Percentiles rank a stretch among this genome's conserved stretches.
Evolutionary conservation across 352 stramenopile genomes (phyloP).

Genomic region (Phytophthora constricta): DNA sequence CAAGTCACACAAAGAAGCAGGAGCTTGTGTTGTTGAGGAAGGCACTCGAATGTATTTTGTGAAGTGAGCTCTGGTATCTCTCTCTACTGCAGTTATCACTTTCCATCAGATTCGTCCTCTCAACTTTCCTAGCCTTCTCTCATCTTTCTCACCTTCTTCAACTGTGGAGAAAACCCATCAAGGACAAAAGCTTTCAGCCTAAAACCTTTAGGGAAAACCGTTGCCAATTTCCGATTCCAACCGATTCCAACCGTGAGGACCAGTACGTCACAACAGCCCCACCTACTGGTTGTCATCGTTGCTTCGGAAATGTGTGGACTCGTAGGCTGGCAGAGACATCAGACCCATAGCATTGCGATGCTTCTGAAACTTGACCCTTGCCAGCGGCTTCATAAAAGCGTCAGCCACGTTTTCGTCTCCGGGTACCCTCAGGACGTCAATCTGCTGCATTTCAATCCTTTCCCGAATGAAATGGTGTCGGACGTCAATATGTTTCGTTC

Average conservation of each 20-base stretch:
- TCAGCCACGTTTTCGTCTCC: slow-evolving; percentile 31
- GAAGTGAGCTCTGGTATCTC: too few relatives aligned
- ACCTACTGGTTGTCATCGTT: slow-evolving; percentile 14
- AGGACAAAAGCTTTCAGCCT: too few relatives aligned
- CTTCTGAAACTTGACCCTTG: slow-evolving; percentile 21
- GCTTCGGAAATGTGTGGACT: neutral
- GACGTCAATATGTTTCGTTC: slow-evolving; percentile 35
- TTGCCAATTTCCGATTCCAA: too few relatives aligned
- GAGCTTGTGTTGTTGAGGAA: too few relatives aligned
- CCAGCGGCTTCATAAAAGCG: slow-evolving; percentile 28
- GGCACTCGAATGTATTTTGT: too few relatives aligned
- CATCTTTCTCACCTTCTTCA: too few relatives aligned
- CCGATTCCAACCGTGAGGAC: neutral
- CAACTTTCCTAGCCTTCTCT: too few relatives aligned
- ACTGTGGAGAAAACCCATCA: too few relatives aligned
- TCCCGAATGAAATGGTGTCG: slow-evolving; percentile 25
- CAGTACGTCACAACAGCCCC: neutral
- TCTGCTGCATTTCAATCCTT: slow-evolving; percentile 17
- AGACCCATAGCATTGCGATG: slow-evolving; percentile 15
- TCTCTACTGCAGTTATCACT: too few relatives aligned
- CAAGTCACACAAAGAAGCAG: too few relatives aligned
- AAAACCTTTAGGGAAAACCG: too few relatives aligned
- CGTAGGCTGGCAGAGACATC: neutral
- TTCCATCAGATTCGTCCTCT: too few relatives aligned
- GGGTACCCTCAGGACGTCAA: slow-evolving; percentile 23